A percentile compares a stretch with the other conserved stretches of the same genome.
Conservation (phyloP, 2,329 filamentous ascomycete genomes). For the Aspergillus jensenii region DNA sequence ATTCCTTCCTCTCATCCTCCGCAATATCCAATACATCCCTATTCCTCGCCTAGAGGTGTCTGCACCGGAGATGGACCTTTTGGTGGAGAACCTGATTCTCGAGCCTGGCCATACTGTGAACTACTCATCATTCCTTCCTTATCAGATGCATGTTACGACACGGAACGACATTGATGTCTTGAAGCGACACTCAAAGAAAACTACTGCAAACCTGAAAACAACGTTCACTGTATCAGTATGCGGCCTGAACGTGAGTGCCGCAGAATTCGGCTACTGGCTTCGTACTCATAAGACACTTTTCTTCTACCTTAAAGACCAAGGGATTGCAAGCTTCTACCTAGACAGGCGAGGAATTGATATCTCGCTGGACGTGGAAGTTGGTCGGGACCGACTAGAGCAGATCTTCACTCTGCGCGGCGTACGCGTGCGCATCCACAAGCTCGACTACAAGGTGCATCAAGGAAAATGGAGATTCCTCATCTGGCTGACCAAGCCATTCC, state of each 20-base stretch:
- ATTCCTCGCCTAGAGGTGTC: slow-evolving; percentile 89
- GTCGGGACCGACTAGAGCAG: slow-evolving; percentile 73
- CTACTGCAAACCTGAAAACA: slow-evolving; percentile 66
- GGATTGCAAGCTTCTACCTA: slow-evolving; percentile 80
- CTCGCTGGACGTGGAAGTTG: slow-evolving; percentile 79
- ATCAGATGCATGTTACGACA: slow-evolving; percentile 75
- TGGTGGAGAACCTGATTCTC: slow-evolving; percentile 87
- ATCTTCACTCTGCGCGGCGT: slow-evolving; percentile 76
- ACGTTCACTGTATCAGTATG: slow-evolving; percentile 75
- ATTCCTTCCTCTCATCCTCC: slow-evolving; percentile 74
- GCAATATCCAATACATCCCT: slow-evolving; percentile 80
- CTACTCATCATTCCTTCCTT: slow-evolving; percentile 83
- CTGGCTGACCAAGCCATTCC: slow-evolving; percentile 80
- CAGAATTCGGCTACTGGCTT: slow-evolving; percentile 88
- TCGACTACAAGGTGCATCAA: slow-evolving; percentile 70
- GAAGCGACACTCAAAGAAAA: slow-evolving; percentile 69
- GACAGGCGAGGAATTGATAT: slow-evolving; percentile 88
- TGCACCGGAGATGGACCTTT: slow-evolving; percentile 76
- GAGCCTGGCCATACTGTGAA: slow-evolving; percentile 85
- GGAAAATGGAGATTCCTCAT: slow-evolving; percentile 75
- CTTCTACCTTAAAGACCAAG: slow-evolving; percentile 74
- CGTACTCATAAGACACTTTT: slow-evolving; percentile 70
- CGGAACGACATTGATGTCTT: slow-evolving; percentile 84
- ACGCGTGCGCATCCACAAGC: slow-evolving; percentile 79
- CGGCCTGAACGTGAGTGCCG: slow-evolving; percentile 78